Evolutionary conservation across 2,329 filamentous ascomycete genomes (phyloP).

Genomic region (Fusarium sp.): DNA sequence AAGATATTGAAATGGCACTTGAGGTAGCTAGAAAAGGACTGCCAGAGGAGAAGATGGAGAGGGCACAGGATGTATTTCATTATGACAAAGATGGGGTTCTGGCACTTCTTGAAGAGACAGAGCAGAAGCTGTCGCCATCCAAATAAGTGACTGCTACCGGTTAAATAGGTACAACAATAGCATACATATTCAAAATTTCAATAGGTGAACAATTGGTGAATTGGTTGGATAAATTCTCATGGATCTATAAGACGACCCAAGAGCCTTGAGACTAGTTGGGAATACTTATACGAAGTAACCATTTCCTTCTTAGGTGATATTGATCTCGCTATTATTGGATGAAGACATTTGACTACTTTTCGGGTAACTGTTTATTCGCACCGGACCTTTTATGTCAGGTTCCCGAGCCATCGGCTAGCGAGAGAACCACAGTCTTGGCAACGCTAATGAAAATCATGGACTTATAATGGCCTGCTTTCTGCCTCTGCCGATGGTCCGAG

Average conservation of each 20-base stretch:
- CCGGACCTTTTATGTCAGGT: not conserved
- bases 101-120: not conserved
- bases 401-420: not conserved
- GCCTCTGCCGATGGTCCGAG: not conserved
- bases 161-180: too few species aligned
- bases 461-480: not conserved
- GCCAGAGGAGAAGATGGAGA: not conserved
- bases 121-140: not conserved
- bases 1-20: not conserved
- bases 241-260: too few species aligned
- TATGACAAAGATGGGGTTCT: not conserved
- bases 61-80: not conserved
- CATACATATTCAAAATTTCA: too few species aligned
- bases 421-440: not conserved
- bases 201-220: too few species aligned
- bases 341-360: accelerated
- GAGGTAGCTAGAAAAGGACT: not conserved
- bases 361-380: not conserved
- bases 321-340: not conserved
- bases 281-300: too few species aligned
- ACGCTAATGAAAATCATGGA: not conserved
- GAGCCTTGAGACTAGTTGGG: too few species aligned
- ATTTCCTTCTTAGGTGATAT: not conserved
- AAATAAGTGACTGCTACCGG: too few species aligned
- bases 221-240: too few species aligned